Base-by-base conservation (phyloP, 805 yeast species). In the Kodamaea restingae region DNA sequence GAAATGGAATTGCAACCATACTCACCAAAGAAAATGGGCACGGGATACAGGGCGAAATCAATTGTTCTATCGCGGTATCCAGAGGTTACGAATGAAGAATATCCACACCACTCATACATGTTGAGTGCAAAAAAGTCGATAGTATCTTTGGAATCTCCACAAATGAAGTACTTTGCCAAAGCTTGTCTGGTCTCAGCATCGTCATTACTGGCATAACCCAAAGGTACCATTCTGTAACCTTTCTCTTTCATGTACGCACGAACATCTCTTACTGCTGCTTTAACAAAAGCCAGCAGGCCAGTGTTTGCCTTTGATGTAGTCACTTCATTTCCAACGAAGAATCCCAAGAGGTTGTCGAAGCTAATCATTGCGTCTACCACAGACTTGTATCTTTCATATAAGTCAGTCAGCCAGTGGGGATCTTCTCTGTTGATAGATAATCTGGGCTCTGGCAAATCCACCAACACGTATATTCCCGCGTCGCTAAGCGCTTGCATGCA, bases 51-150 rank as follows among this genome's bases (percentile, higher is more conserved):
- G 15, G 38, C 26, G 39, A 52, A 64, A 41, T 60, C 64, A 2
- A 39, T 12, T 11, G 70, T 64, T 42, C 67, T 48, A 10, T 63
- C 67, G 38, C 60, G 45, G 42, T 61, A 65, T 1, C 71, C 70
- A 2, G 67, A 61, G 5, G 67, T 58, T 12, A 58, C 49, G 35
- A 53, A 65, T 4, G 60, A 49, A 11, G 69, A 63, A 43, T 60
- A 63, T 1, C 70, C 70, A 54, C 71, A 65, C 71, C 71, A 65
- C 46, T 63, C 68, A 43, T 63, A 65, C 58, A 63, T 63, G 42
- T 62, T 65, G 18, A 65, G 42, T 3, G 62, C 69, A 33, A 63
- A 54, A 50, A 65, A 64, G 40, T 65, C 70, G 10, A 56, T 64
- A 8, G 37, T 18, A 14, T 37, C 17, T 41, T 35, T 30, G 2